These are phyloP conservation scores for Lentinula novae-zelandiae DNA, from an alignment of 1,284 basidiomycete genomes.

Conservation along the genomic window DNA sequence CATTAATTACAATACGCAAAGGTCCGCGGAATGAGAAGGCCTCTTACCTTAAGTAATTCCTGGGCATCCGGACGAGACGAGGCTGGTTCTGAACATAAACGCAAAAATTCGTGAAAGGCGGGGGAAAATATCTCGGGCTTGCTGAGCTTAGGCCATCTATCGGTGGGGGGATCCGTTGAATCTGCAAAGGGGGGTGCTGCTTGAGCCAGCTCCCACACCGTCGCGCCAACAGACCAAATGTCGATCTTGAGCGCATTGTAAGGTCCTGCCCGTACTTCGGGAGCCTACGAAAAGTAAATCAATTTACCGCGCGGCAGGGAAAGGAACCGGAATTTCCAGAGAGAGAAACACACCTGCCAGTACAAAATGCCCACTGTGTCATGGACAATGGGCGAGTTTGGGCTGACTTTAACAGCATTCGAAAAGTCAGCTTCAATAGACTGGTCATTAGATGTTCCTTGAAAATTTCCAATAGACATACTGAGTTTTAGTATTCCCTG, in stretches of 20 bases:
- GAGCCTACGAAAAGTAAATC: slow-evolving; percentile 34
- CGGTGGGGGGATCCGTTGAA: slow-evolving; percentile 38
- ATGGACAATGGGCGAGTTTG: slow-evolving; percentile 41
- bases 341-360: slow-evolving; percentile 56
- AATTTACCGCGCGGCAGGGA: no score
- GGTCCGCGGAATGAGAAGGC: background rate
- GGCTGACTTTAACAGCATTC: slow-evolving; percentile 55
- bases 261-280: slow-evolving; percentile 65
- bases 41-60: slow-evolving; percentile 59
- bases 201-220: slow-evolving; percentile 77
- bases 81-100: slow-evolving; percentile 59
- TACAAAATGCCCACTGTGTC: slow-evolving; percentile 68
- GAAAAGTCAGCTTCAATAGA: slow-evolving; percentile 68
- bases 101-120: slow-evolving; percentile 71
- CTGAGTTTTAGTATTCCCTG: slow-evolving; percentile 71
- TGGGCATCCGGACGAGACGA: slow-evolving; percentile 51
- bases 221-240: slow-evolving; percentile 78
- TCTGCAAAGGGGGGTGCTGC: slow-evolving; percentile 69
- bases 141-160: slow-evolving; percentile 61
- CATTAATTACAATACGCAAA: background rate
- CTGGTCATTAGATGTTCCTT: slow-evolving; percentile 3
- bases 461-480: slow-evolving; percentile 31
- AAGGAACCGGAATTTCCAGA: background rate
- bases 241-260: slow-evolving; percentile 76
- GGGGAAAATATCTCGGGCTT: slow-evolving; percentile 61